These are phyloP conservation scores for Exophiala xenobiotica DNA, from an alignment of 2,329 filamentous ascomycete genomes.

Conservation along the genomic window DNA sequence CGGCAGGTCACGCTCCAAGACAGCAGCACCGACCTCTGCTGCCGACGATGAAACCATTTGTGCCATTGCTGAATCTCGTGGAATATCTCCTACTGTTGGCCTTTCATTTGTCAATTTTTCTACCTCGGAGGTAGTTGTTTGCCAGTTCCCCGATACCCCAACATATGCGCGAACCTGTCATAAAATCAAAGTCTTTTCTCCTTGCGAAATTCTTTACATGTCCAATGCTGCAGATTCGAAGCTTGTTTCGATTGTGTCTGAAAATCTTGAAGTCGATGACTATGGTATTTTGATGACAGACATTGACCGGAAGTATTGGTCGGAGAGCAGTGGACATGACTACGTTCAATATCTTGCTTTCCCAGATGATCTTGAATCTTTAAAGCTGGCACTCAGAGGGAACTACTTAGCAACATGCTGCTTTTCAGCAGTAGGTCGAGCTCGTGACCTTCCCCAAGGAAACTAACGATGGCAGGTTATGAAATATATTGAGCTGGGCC, in stretches of 20 bases:
- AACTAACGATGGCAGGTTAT: slow-evolving; percentile 58
- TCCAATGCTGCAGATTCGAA: slow-evolving; percentile 72
- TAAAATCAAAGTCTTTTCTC: slow-evolving; percentile 78
- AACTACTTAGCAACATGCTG: slow-evolving; percentile 85
- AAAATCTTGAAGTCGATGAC: slow-evolving; percentile 57
- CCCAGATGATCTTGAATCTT: slow-evolving; percentile 72
- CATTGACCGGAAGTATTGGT: slow-evolving; percentile 79
- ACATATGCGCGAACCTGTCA: slow-evolving; percentile 86
- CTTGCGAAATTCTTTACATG: slow-evolving; percentile 76
- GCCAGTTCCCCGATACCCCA: slow-evolving; percentile 89
- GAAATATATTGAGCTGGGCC: slow-evolving; percentile 73
- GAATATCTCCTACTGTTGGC: slow-evolving; percentile 78
- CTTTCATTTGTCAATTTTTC: slow-evolving; percentile 84
- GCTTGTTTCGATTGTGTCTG: slow-evolving; percentile 70
- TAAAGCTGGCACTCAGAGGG: slow-evolving; percentile 75
- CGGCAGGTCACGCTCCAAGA: slow-evolving; percentile 45
- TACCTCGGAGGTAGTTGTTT: slow-evolving; percentile 79
- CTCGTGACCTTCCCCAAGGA: neutral
- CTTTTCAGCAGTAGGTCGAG: slow-evolving; percentile 72
- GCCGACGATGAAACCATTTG: slow-evolving; percentile 75
- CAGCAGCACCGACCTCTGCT: slow-evolving; percentile 55
- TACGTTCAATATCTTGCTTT: slow-evolving; percentile 79
- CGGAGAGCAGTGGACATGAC: slow-evolving; percentile 72
- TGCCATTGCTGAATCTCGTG: slow-evolving; percentile 83
- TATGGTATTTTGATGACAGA: slow-evolving; percentile 55